Evolutionary conservation across 805 yeast species (phyloP), one percentile per base, ranked within the genome.

Genomic region (Cyberlindnera petersonii): DNA sequence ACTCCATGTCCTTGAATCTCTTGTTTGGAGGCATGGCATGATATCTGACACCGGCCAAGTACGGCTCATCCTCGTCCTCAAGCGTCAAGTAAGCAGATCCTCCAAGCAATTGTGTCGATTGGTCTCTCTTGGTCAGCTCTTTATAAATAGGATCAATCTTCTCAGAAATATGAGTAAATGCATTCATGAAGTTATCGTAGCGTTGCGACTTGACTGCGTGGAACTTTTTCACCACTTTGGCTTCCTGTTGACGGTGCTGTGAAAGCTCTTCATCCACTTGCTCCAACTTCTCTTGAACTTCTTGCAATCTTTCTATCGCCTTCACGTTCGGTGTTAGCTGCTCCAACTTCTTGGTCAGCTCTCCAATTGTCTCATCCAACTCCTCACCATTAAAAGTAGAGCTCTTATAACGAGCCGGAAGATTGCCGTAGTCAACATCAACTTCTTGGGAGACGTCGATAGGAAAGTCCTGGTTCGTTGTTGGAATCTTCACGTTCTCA

Each of bases 11-110:
- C 49, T 91, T 74, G 60, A 88, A 93, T 49, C 96, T 71, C 55
- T 93, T 93, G 77, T 85, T 74, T 9, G 98, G 98, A 1, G 98
- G 98, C 83, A 88, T 88, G 1, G 96, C 96, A 59, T 87, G 93
- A 52, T 86, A 93, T 50, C 79, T 83, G 31, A 88, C 72, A 2
- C 98, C 98, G 0, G 79, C 76, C 23, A 74, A 60, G 53, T 81
- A 93, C 4, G 98, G 97, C 50, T 86, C 95, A 44, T 86, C 95
- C 44, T 82, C 93, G 52, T 87, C 89, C 50, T 87, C 95, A 26
- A 88, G 62, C 0, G 91, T 82, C 41, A 93, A 67, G 46, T 86
- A 82, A 0, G 98, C 98, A n/a, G 93, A 80, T 1, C 98, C 98
- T 30, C 97, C 97, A 21, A 83, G 68, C 2, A 95, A 82, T 0